phyloP scores from a whole-genome alignment of 805 yeast species.

The Clavispora vitiphila region DNA sequence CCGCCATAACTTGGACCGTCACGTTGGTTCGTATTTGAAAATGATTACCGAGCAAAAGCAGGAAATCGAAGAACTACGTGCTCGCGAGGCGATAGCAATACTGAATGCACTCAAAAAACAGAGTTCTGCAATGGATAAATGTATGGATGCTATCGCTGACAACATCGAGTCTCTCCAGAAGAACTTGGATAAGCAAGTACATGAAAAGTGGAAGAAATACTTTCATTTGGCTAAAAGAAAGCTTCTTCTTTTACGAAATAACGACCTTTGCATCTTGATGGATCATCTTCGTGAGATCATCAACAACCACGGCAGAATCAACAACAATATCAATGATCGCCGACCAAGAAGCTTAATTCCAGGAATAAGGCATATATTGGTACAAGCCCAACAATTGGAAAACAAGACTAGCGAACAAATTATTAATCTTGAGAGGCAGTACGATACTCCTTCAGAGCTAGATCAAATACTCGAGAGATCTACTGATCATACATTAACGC shows the following conservation, averaged over 20 bases:
- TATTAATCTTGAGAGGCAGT: constrained; percentile 46
- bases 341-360: not conserved
- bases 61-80: constrained; percentile 65
- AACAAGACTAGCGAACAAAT: constrained; percentile 41
- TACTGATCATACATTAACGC: constrained; percentile 39
- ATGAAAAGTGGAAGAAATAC: constrained; percentile 41
- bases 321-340: not conserved
- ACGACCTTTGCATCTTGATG: constrained; percentile 6
- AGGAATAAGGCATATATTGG: constrained; percentile 3
- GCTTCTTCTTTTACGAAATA: constrained; percentile 17
- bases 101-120: constrained; percentile 20
- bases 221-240: constrained; percentile 44
- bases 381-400: constrained; percentile 24
- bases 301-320: not conserved
- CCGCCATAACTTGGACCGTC: constrained; percentile 70
- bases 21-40: constrained; percentile 77
- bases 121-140: constrained; percentile 4
- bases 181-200: constrained; percentile 39
- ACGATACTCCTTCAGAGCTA: constrained; percentile 44
- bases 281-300: not conserved
- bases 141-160: constrained; percentile 36
- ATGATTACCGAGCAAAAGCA: constrained; percentile 78
- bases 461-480: constrained; percentile 48
- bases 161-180: constrained; percentile 37
- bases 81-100: constrained; percentile 44